Evolutionary conservation across 2,329 filamentous ascomycete genomes (phyloP), one percentile per base, ranked within the genome.

Genomic region (Sarocladium strictum): DNA sequence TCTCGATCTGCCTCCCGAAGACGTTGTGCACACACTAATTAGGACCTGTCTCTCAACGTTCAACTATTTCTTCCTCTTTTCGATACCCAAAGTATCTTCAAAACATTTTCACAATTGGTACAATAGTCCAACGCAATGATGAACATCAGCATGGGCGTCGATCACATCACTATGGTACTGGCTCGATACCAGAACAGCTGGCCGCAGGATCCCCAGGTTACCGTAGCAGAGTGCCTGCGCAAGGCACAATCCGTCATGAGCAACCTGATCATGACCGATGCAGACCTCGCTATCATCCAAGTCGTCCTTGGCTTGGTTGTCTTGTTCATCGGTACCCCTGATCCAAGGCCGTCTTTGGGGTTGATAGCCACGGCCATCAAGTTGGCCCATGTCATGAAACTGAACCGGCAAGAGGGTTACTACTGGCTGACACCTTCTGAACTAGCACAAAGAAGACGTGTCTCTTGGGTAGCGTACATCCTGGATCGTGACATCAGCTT

Each of bases 391-490:
- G 56, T 56, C 19, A 41, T 68, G n/a, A 56, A 61, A 9, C 54
- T 68, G 19, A 61, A 69, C 23, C 55, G 58, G 5, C 60, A 61
- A 35, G 35, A 56, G 10, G 49, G 2, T 56, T 63, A 32, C 21
- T 59, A 3, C 51, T 60, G 1, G 57, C 60, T 17, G 55, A 59
- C 5, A 57, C 60, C 7, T 55, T 55, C n/a, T 3, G 32, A 55
- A 0, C 52, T 54, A 7, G 54, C 38, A 23, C 62, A 67, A 24
- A 60, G 64, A 35, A 53, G 56, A 15, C 65, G 65, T 17, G 58
- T 67, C 37, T 68, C 67, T 45, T 69, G 65, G 66, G 58, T 67
- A 23, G 64, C 63, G 38, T 69, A 68, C 33, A 58, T 58, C 5
- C 57, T 67, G 14, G 66, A 69, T 26, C 65, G 64, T 11, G 57